Percentiles rank a stretch among this genome's conserved stretches.
Evolutionary conservation across 495 filamentous ascomycete genomes (phyloP).

Genomic region (Neurospora sp.): DNA sequence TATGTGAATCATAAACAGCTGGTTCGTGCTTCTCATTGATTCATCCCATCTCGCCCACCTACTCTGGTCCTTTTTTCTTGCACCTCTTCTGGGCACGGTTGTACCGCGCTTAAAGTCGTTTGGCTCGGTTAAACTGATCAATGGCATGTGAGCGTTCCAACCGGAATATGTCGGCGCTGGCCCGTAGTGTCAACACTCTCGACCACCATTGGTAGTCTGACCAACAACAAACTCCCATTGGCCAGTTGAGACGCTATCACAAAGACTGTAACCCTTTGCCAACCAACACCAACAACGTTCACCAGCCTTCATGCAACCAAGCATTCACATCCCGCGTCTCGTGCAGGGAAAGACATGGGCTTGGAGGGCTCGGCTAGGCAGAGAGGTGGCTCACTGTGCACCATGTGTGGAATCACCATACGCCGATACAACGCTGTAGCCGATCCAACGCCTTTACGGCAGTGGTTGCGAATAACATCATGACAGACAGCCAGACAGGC

Average conservation of each 20-base stretch:
- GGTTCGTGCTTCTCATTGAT: not conserved
- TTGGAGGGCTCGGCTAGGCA: not conserved
- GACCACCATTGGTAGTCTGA: not conserved
- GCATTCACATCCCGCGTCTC: not conserved
- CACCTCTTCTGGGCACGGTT: not conserved
- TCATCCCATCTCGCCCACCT: not conserved
- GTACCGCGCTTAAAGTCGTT: not conserved
- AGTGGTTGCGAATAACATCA: not conserved
- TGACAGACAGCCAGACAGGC: not conserved
- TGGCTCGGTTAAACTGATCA: not conserved
- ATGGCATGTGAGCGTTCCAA: not conserved
- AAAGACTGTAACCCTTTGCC: not conserved
- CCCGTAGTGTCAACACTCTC: not conserved
- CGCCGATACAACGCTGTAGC: not conserved
- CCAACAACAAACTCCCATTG: not conserved
- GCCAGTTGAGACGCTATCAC: not conserved
- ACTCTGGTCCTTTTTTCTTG: not conserved
- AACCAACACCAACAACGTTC: not conserved
- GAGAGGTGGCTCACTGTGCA: not conserved
- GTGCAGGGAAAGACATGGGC: not conserved
- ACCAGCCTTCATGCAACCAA: not conserved
- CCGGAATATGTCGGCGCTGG: not conserved
- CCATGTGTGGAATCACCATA: not conserved
- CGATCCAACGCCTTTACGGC: not conserved
- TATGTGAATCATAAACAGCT: not conserved